Conservation (phyloP, 768 basidiomycete species). For the Tylopilus sp. region DNA sequence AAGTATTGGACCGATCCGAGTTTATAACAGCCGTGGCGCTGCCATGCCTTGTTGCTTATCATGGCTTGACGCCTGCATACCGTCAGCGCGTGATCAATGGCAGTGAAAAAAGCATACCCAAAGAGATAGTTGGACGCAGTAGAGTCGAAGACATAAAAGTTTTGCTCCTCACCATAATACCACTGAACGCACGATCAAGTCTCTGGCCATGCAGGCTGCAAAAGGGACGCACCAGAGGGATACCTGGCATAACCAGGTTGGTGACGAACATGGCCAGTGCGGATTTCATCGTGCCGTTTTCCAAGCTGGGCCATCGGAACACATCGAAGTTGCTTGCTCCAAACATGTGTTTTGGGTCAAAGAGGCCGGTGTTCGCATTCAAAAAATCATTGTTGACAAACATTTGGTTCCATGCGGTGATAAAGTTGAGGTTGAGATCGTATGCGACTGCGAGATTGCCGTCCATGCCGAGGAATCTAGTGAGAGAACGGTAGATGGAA, state of each 20-base stretch:
- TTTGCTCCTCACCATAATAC: constrained; percentile 92
- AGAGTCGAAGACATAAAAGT: constrained; percentile 83
- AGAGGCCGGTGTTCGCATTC: constrained; percentile 56
- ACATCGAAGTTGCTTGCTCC: constrained; percentile 95
- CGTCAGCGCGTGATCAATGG: constrained; percentile 1
- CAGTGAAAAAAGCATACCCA: constrained; percentile 46
- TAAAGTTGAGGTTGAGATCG: constrained; percentile 77
- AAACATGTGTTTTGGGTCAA: constrained; percentile 88
- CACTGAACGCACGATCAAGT: constrained; percentile 37
- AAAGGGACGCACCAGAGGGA: constrained; percentile 56
- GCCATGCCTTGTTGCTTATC: constrained; percentile 83
- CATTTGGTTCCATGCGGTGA: constrained; percentile 91
- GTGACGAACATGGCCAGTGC: constrained; percentile 78
- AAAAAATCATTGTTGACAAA: constrained; percentile 85
- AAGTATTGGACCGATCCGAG: constrained; percentile 92
- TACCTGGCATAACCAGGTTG: constrained; percentile 80
- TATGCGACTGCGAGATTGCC: constrained; percentile 90
- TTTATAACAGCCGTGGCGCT: constrained; percentile 88
- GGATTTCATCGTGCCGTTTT: constrained; percentile 77
- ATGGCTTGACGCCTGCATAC: constrained; percentile 81
- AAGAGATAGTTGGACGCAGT: constrained; percentile 91
- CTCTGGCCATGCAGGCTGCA: not conserved
- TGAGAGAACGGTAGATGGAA: constrained; percentile 82
- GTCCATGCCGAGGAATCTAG: constrained; percentile 93
- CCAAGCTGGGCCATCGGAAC: constrained; percentile 88